These are phyloP conservation scores for Ophiocordyceps camponoti-leonardi DNA, from an alignment of 2,329 filamentous ascomycete species.

Conservation along the genomic window DNA sequence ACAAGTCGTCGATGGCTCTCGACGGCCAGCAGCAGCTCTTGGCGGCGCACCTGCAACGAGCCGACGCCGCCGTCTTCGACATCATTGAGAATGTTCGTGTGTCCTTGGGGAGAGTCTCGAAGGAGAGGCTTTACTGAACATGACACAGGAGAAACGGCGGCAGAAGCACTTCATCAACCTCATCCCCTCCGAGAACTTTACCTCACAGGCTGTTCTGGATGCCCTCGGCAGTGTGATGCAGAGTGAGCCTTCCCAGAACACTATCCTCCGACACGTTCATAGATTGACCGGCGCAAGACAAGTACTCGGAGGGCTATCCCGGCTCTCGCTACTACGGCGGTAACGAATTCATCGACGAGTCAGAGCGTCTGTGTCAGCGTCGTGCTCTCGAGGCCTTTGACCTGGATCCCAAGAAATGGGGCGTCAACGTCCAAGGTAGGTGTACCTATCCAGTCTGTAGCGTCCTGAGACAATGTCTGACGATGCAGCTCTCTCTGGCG, in stretches of 20 bases:
- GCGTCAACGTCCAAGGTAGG: constrained; percentile 84
- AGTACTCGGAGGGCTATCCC: constrained; percentile 97
- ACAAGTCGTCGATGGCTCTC: constrained; percentile 26
- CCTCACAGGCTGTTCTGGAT: constrained; percentile 81
- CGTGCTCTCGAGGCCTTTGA: constrained; percentile 79
- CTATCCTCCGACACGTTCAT: neutral
- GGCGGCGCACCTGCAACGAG: constrained; percentile 59
- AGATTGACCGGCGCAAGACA: constrained; percentile 41
- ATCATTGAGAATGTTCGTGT: constrained; percentile 70
- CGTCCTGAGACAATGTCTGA: neutral
- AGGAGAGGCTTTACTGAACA: neutral
- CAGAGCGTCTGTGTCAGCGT: constrained; percentile 78
- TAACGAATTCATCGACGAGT: constrained; percentile 87
- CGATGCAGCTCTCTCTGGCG: constrained; percentile 54
- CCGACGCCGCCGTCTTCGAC: constrained; percentile 71
- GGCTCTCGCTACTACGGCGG: constrained; percentile 93
- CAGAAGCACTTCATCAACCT: constrained; percentile 98
- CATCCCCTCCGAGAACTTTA: constrained; percentile 92
- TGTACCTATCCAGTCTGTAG: constrained; percentile 1
- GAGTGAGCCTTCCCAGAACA: constrained; percentile 34
- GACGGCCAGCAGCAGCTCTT: constrained; percentile 63
- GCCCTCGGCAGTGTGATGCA: constrained; percentile 90
- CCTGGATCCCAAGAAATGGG: constrained; percentile 74
- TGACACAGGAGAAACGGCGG: constrained; percentile 66
- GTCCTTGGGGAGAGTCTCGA: neutral